Conservation (phyloP, 306 rosid genomes). For the Trifolium fragiferum region DNA sequence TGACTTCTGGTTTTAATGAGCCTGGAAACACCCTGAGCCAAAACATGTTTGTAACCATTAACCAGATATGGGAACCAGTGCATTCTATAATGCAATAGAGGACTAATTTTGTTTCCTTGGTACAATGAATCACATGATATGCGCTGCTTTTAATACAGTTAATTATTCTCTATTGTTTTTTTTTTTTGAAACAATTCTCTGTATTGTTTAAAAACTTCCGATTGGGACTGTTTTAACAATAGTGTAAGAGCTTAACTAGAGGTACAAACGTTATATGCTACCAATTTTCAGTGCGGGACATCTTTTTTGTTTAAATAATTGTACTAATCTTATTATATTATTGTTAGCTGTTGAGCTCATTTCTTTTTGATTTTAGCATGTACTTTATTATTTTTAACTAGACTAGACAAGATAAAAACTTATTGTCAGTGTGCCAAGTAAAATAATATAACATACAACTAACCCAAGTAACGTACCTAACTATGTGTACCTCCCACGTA, state of each 20-base stretch:
- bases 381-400: neutral
- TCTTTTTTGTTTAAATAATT: neutral
- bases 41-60: no score
- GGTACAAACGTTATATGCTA: neutral
- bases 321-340: neutral
- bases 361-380: neutral
- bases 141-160: no score
- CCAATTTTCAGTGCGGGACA: neutral
- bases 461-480: neutral
- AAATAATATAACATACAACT: neutral
- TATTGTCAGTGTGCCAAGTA: neutral
- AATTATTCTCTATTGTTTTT: neutral
- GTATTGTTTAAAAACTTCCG: neutral
- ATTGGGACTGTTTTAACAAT: neutral
- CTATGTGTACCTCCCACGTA: neutral
- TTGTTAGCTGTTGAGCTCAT: neutral
- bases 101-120: no score
- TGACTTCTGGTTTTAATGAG: neutral
- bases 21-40: neutral
- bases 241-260: neutral
- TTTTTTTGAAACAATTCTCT: no score
- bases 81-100: neutral
- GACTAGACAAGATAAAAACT: neutral
- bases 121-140: no score
- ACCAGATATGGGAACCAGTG: neutral